Conservation (phyloP, 2,329 filamentous ascomycete species). For the Coniochaeta sp. region DNA sequence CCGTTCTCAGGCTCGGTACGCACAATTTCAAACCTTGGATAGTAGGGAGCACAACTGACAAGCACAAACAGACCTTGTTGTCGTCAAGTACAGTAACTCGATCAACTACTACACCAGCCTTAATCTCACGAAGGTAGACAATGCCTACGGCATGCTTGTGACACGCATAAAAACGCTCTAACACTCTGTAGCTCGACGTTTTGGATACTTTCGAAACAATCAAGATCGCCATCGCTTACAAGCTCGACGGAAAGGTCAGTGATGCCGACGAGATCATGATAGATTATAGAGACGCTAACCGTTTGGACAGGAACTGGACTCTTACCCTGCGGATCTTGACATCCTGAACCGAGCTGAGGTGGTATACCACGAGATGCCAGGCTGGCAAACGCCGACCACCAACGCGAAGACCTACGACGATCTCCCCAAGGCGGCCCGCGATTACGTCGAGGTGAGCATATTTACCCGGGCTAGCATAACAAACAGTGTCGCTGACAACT, state of each 20-base stretch:
- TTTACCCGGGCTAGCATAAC: background rate
- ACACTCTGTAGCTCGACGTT: slow-evolving; percentile 54
- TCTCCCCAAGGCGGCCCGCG: slow-evolving; percentile 54
- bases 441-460: slow-evolving; percentile 44
- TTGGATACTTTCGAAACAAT: slow-evolving; percentile 70
- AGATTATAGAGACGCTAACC: slow-evolving; percentile 17
- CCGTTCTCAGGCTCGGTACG: slow-evolving; percentile 18
- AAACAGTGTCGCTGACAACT: background rate
- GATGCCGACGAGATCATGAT: background rate
- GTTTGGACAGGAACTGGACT: slow-evolving; percentile 46
- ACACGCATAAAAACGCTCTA: slow-evolving; percentile 18
- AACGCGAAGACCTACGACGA: slow-evolving; percentile 51
- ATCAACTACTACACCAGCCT: slow-evolving; percentile 61
- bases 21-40: slow-evolving; percentile 9
- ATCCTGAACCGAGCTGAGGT: slow-evolving; percentile 53
- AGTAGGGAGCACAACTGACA: slow-evolving; percentile 12
- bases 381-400: slow-evolving; percentile 61
- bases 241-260: slow-evolving; percentile 30
- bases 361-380: slow-evolving; percentile 61
- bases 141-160: slow-evolving; percentile 1
- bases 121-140: slow-evolving; percentile 42
- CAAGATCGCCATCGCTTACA: slow-evolving; percentile 31
- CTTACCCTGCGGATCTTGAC: slow-evolving; percentile 59
- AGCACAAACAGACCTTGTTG: slow-evolving; percentile 49
- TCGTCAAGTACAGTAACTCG: slow-evolving; percentile 54